Evolutionary conservation across 1,284 basidiomycete species (phyloP).

Genomic region (Rhodotorula sp.): DNA sequence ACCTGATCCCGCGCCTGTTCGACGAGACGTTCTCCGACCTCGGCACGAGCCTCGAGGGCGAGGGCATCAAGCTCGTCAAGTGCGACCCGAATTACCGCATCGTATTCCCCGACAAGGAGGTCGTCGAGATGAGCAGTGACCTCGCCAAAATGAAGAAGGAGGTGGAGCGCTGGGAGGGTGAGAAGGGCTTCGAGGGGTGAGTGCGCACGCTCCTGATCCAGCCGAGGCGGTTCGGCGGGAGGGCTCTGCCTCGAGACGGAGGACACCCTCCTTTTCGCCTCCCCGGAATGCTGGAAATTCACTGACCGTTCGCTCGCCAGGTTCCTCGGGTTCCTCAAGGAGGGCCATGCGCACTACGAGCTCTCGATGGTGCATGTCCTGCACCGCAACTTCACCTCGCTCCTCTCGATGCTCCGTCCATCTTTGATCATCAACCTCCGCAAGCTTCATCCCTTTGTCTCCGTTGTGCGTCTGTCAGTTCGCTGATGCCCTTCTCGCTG

Average conservation of each 20-base stretch:
- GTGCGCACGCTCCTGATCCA: conserved; percentile 35
- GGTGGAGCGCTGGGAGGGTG: conserved; percentile 57
- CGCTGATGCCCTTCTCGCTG: neutral
- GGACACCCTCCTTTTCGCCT: neutral
- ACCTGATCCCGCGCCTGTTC: conserved; percentile 57
- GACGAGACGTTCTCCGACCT: conserved; percentile 56
- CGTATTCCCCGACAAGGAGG: conserved; percentile 56
- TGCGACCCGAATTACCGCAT: conserved; percentile 56
- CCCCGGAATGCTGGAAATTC: neutral
- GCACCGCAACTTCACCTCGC: conserved; percentile 54
- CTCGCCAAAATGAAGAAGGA: conserved; percentile 55
- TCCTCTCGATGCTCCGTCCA: conserved; percentile 54
- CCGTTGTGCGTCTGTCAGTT: conserved; percentile 28
- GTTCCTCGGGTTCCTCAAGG: conserved; percentile 53
- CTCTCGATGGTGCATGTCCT: conserved; percentile 55
- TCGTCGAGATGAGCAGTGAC: conserved; percentile 55
- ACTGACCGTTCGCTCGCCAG: conserved; percentile 9
- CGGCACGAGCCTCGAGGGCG: conserved; percentile 53
- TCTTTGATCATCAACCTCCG: conserved; percentile 54
- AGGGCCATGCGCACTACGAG: conserved; percentile 55
- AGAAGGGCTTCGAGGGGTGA: conserved; percentile 53
- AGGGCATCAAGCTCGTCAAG: conserved; percentile 54
- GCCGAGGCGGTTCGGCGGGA: neutral
- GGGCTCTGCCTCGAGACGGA: neutral
- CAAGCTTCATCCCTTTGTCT: conserved; percentile 52